These are phyloP conservation scores for Yarrowia galli DNA, from an alignment of 1,139 yeast genomes.

Conservation along the genomic window DNA sequence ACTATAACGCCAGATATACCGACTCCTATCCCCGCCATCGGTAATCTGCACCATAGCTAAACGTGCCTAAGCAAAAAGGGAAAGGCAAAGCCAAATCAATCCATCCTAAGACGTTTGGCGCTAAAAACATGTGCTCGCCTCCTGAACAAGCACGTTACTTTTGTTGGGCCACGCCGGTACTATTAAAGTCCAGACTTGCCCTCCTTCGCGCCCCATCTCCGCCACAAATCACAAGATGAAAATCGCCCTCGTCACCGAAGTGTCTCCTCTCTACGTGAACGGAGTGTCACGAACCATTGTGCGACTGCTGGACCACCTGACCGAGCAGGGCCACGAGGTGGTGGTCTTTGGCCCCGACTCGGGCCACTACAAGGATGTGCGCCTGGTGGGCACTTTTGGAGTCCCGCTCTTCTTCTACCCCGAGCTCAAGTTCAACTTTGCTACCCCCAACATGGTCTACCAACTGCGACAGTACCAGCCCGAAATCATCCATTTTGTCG, in stretches of 20 bases:
- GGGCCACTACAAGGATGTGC: constrained; percentile 41
- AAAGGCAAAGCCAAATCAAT: constrained; percentile 5
- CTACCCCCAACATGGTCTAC: constrained; percentile 39
- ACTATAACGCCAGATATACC: too few species aligned
- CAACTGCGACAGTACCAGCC: constrained; percentile 41
- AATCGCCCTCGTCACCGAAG: constrained; percentile 43
- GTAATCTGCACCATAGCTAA: constrained; percentile 6
- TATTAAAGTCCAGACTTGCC: constrained; percentile 34
- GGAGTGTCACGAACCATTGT: constrained; percentile 43
- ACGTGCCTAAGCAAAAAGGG: constrained; percentile 19
- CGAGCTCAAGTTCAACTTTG: constrained; percentile 43
- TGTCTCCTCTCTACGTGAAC: constrained; percentile 43
- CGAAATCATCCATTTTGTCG: constrained; percentile 43
- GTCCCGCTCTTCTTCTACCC: constrained; percentile 44
- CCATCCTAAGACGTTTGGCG: constrained; percentile 37
- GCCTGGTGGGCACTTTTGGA: constrained; percentile 42
- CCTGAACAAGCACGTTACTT: constrained; percentile 37
- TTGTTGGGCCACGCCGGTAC: constrained; percentile 27
- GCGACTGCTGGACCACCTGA: constrained; percentile 42
- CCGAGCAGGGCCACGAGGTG: constrained; percentile 41
- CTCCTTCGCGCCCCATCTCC: constrained; percentile 26
- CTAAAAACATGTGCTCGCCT: constrained; percentile 38
- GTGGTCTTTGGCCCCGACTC: constrained; percentile 43
- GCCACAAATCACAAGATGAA: constrained; percentile 39
- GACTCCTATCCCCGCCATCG: not conserved